A percentile compares a stretch with the other conserved stretches of the same genome.
Conservation (phyloP, 495 filamentous ascomycete genomes). For the Astrothelium macrocarpum region DNA sequence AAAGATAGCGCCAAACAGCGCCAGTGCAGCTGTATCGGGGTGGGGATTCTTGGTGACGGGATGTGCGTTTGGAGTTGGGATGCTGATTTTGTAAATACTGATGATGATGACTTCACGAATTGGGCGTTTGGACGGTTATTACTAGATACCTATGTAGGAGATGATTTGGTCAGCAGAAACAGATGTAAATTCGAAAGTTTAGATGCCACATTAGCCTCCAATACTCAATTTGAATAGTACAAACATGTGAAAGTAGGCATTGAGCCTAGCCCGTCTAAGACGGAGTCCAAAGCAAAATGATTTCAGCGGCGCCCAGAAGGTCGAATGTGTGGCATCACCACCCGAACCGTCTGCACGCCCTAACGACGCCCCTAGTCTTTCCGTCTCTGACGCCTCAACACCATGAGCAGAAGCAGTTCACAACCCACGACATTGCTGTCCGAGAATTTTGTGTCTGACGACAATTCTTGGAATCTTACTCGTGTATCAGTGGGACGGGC, state of each 20-base stretch:
- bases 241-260: neutral
- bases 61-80: constrained; percentile 15
- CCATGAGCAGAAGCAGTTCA: no score
- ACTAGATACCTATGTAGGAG: neutral
- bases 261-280: neutral
- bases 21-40: constrained; percentile 12
- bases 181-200: neutral
- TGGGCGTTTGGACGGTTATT: neutral
- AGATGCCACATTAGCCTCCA: neutral
- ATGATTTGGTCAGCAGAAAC: neutral
- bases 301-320: neutral
- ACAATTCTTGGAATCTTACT: no score
- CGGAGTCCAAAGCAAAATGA: neutral
- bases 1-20: constrained; percentile 43
- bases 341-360: neutral
- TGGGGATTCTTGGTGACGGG: constrained; percentile 15
- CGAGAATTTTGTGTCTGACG: no score
- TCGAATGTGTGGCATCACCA: neutral
- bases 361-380: neutral
- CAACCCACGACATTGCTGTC: no score
- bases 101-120: neutral
- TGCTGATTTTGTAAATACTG: constrained; percentile 13
- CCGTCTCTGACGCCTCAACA: neutral
- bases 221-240: neutral
- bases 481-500: neutral